Base-by-base conservation (phyloP, 441 rosid species). In the Bocquillonia castaneifolia region DNA sequence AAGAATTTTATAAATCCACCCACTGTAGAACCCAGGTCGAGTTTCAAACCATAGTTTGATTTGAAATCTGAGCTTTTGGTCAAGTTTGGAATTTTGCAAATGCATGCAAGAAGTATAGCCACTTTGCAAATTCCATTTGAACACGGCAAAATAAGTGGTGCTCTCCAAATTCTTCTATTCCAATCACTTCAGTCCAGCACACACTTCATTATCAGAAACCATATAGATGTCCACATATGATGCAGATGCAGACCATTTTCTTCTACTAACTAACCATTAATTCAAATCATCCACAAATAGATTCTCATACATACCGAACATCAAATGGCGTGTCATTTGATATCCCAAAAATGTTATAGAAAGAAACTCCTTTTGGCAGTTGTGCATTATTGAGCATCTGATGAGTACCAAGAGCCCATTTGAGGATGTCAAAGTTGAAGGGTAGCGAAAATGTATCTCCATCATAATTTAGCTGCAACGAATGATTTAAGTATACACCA, bases 321-420 rank as follows among this genome's bases (percentile, higher is more conserved):
- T 92, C 88, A 45, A 92, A 92, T 64, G 92, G 92, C 0, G 96
- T 88, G 73, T 88, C 91, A 56, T 72, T 81, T 29, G 97, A 82
- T 71, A 84, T 86, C 80, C 96, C 97, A 44, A 70, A 88, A 47
- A 92, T 85, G 80, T 88, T 92, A 70, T 88, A 92, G 81, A 88
- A 92, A 75, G 79, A 63, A 39, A 92, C 82, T 55, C 85, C 90
- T 76, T 82, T 75, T 2, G 96, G 94, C 55, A 92, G 86, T 76
- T 83, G 72, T n/a, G 84, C 83, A 67, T 76, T 70, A 60, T 79
- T 77, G 73, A 89, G 68, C 66, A 89, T 71, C 57, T 80, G 74
- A 52, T 90, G 87, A 18, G 98, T 92, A 63, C 70, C 83, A 65
- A 79, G 71, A 69, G 90, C 90, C 98, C 96, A 88, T 2, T 77